These are phyloP conservation scores for Clonostachys rosea DNA, from an alignment of 2,329 filamentous ascomycete species.

Conservation along the genomic window DNA sequence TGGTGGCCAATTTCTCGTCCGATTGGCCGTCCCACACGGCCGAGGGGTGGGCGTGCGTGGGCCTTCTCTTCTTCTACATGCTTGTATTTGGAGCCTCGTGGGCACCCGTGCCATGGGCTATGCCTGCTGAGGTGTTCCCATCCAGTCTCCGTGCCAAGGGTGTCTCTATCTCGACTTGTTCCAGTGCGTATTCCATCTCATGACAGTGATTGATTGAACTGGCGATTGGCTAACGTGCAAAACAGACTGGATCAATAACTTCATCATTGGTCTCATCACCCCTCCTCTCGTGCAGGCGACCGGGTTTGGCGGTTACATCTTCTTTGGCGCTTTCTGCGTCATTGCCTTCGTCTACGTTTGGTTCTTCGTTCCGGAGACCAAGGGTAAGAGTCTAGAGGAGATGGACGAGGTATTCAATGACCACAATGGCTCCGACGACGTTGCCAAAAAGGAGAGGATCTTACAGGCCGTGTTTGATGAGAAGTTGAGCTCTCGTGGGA, in stretches of 20 bases:
- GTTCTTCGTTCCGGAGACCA: conserved; percentile 36
- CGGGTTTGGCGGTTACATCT: conserved; percentile 47
- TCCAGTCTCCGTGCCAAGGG: conserved; percentile 58
- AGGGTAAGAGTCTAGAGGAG: conserved; percentile 34
- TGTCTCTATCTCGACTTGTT: conserved; percentile 52
- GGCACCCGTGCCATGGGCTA: conserved; percentile 44
- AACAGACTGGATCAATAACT: conserved; percentile 55
- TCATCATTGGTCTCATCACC: conserved; percentile 53
- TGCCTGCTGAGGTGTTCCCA: conserved; percentile 56
- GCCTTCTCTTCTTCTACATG: conserved; percentile 46
- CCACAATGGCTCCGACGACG: too few species aligned
- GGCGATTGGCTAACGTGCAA: too few species aligned
- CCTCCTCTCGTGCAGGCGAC: conserved; percentile 53
- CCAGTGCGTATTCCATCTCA: conserved; percentile 19
- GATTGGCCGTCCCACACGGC: conserved; percentile 14
- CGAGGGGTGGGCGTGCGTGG: conserved; percentile 18
- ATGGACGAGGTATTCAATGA: conserved; percentile 16
- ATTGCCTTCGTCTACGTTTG: conserved; percentile 35
- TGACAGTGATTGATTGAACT: too few species aligned
- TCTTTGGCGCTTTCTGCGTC: conserved; percentile 52
- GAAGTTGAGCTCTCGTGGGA: too few species aligned
- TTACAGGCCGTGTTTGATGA: too few species aligned
- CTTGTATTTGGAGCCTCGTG: conserved; percentile 54
- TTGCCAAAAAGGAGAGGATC: too few species aligned
- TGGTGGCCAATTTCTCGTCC: conserved; percentile 13